phyloP scores from a whole-genome alignment of 768 basidiomycete species.

The Mycena rosella region DNA sequence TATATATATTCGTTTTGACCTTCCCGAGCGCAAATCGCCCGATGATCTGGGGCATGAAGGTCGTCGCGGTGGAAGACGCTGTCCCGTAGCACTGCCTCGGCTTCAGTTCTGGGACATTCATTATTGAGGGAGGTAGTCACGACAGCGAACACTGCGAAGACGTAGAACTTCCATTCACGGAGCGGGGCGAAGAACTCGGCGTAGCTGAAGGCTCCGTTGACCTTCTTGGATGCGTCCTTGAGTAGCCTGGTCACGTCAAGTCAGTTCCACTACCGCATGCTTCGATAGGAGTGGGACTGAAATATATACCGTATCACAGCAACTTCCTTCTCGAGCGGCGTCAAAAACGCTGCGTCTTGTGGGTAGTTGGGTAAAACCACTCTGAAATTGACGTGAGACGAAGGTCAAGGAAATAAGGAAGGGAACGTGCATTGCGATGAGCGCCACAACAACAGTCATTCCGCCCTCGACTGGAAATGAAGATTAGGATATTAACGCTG shows the following conservation, averaged over 20 bases:
- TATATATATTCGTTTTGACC: slow-evolving; percentile 20
- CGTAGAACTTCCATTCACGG: slow-evolving; percentile 10
- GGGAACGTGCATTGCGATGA: not conserved
- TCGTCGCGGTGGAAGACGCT: not conserved
- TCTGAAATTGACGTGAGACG: not conserved
- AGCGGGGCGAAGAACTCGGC: slow-evolving; percentile 8
- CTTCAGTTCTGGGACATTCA: not conserved
- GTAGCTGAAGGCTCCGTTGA: slow-evolving; percentile 1
- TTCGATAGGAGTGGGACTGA: no score
- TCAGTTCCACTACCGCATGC: not conserved
- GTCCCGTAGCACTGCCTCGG: slow-evolving; percentile 3
- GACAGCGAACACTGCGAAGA: slow-evolving; percentile 1
- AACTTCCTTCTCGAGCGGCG: slow-evolving; percentile 9
- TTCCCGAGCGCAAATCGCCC: slow-evolving; percentile 3
- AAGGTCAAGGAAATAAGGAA: not conserved
- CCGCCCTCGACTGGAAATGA: not conserved
- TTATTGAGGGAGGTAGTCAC: not conserved
- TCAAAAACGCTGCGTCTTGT: not conserved
- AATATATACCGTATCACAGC: not conserved
- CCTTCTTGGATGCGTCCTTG: not conserved
- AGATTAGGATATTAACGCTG: not conserved
- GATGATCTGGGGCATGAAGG: slow-evolving; percentile 13
- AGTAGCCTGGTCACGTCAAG: not conserved
- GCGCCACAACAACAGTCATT: not conserved
- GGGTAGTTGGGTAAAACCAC: not conserved